Evolutionary conservation across 1,139 yeast genomes (phyloP), one percentile per base, ranked within the genome.

Genomic region (Geotrichum bryndzae): DNA sequence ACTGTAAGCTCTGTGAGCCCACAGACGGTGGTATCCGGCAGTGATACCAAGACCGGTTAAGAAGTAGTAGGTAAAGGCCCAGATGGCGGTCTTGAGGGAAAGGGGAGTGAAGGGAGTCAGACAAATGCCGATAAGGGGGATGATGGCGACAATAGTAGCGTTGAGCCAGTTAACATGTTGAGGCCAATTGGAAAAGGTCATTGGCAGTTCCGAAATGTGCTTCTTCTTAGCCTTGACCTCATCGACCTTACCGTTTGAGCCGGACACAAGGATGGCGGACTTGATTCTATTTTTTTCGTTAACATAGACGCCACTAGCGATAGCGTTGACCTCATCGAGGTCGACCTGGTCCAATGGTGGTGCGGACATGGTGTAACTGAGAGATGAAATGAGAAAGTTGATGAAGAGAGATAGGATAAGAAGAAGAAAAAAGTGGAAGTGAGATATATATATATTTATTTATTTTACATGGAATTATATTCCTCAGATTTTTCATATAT

Each of bases 121-220:
- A 65, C 74, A 70, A 63, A 87, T 68, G 51, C 97, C 97, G 65
- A 77, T 72, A 2, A 79, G 62, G 13, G 99, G 99, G 62, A 92
- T 76, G 31, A 83, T 77, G 54, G 86, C 80, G 59, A 92, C 95
- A 67, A 94, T 80, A n/a, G 85, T 79, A 67, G 90, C 79, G 76
- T 94, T 94, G 70, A 95, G 80, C 99, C 99, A 94, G 79, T 94
- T 94, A 73, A 94, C 79, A 77, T 94, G 97, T 72, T 85, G 77
- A 73, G 86, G 79, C 95, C 97, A 92, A 79, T 94, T 94, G 64
- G 79, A 66, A 66, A 80, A 66, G 18, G 97, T 92, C 90, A 96
- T 88, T 11, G 97, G 96, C 79, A 88, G 86, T 75, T 95, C 99
- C 57, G 94, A 85, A 66, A 94, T 92, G 76, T 94, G 97, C 66